Evolutionary conservation across 441 rosid genomes (phyloP).

Genomic region (Pelargonium myrrhifolium): DNA sequence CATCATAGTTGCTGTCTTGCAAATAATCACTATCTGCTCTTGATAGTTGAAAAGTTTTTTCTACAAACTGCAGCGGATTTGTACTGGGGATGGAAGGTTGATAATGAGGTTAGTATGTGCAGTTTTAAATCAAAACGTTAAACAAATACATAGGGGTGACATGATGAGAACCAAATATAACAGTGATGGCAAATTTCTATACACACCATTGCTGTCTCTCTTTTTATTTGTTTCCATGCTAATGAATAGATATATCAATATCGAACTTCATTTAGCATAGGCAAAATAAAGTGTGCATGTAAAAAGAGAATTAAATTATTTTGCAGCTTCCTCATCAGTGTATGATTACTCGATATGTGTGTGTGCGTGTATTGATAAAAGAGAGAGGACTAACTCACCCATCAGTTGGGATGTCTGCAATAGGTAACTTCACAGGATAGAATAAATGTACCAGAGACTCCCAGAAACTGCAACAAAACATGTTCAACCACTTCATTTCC

Average conservation of each 20-base stretch:
- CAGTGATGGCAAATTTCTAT: too few species aligned
- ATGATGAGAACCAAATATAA: background rate
- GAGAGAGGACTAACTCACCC: slow-evolving; percentile 18
- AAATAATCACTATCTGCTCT: slow-evolving; percentile 14
- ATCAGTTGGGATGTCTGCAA: slow-evolving; percentile 16
- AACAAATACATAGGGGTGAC: background rate
- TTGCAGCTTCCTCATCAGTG: background rate
- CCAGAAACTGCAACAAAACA: slow-evolving; percentile 17
- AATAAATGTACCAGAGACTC: slow-evolving; percentile 12
- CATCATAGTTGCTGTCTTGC: slow-evolving; percentile 13
- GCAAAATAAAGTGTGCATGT: too few species aligned
- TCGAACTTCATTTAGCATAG: too few species aligned
- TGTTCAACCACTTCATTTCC: slow-evolving; percentile 10
- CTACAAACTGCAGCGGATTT: slow-evolving; percentile 10
- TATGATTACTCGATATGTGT: background rate
- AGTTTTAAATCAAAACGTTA: background rate
- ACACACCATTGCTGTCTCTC: too few species aligned
- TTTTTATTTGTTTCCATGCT: too few species aligned
- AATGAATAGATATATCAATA: too few species aligned
- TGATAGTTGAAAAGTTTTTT: slow-evolving; percentile 13
- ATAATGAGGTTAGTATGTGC: background rate
- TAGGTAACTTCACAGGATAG: slow-evolving; percentile 16
- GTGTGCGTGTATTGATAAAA: too few species aligned
- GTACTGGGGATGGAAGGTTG: slow-evolving; percentile 10
- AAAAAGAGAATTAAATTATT: background rate